Conservation (phyloP, 2,329 filamentous ascomycete species). For the Trichoderma hamatum region DNA sequence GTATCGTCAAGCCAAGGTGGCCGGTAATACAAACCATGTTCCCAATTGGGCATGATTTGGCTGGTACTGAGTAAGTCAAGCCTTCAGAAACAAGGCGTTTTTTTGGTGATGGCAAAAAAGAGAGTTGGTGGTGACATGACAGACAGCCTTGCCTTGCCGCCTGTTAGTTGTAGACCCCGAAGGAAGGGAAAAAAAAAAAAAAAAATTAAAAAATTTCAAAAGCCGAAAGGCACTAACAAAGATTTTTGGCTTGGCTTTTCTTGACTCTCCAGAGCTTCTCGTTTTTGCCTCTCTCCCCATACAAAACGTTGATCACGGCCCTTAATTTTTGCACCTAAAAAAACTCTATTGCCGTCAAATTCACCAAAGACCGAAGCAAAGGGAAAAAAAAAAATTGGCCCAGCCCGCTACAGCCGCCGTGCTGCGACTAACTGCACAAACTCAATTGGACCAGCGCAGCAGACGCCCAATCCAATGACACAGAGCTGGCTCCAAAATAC, state of each 20-base stretch:
- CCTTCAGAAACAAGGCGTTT: neutral
- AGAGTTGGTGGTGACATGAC: neutral
- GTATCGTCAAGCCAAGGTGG: neutral
- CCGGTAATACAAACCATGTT: neutral
- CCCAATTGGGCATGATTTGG: neutral
- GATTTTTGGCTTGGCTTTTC: neutral
- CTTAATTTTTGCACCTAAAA: neutral
- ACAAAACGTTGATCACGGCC: neutral
- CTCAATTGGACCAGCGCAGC: constrained; percentile 16
- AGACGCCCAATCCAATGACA: neutral
- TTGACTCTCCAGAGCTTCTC: neutral
- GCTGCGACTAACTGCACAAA: neutral
- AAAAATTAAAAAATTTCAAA: neutral
- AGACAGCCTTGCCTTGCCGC: too few relatives aligned
- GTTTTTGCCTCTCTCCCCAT: neutral
- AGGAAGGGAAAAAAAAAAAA: neutral
- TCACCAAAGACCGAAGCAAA: neutral
- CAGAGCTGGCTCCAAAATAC: neutral
- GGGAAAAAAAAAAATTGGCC: neutral
- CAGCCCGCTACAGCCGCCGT: constrained; percentile 11
- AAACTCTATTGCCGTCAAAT: constrained; percentile 18
- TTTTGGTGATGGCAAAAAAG: neutral
- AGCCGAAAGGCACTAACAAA: neutral
- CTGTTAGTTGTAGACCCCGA: neutral
- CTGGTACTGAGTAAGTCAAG: neutral